A percentile compares a stretch with the other conserved stretches of the same genome.
phyloP scores from a whole-genome alignment of 441 rosid genomes.

The Euphorbia celastroides region DNA sequence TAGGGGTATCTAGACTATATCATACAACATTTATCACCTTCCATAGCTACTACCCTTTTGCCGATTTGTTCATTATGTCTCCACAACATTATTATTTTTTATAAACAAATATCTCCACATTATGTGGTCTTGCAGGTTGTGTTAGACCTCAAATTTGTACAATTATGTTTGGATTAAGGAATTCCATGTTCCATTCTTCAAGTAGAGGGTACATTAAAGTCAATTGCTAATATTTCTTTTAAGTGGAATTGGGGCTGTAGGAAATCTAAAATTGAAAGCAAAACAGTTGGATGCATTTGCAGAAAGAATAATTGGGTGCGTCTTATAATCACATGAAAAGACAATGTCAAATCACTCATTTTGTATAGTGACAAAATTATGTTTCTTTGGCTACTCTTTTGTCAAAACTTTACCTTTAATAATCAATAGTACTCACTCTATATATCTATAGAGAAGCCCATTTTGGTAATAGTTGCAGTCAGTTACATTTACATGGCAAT shows the following conservation, averaged over 20 bases:
- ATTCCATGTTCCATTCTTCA: neutral
- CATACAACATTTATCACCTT: constrained; percentile 9
- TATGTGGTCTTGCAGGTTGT: neutral
- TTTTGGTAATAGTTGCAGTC: neutral
- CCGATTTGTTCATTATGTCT: neutral
- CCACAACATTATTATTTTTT: neutral
- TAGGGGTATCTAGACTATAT: constrained; percentile 29
- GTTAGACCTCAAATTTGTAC: neutral
- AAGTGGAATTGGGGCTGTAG: neutral
- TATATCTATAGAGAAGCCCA: neutral
- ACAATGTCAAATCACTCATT: neutral
- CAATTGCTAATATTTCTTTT: too few species aligned
- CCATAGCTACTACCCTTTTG: neutral
- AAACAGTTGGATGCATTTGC: neutral
- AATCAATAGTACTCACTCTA: too few species aligned
- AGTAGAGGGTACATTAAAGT: neutral
- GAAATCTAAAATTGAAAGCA: constrained; percentile 5
- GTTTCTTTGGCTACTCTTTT: neutral
- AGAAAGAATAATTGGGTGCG: neutral
- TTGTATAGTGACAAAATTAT: neutral
- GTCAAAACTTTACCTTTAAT: too few species aligned
- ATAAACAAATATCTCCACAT: neutral
- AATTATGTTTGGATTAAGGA: neutral
- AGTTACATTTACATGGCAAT: neutral
- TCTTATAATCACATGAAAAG: neutral